Conservation (phyloP, 192 early-diverging fungal species). For the Haplosporangium gracile region DNA sequence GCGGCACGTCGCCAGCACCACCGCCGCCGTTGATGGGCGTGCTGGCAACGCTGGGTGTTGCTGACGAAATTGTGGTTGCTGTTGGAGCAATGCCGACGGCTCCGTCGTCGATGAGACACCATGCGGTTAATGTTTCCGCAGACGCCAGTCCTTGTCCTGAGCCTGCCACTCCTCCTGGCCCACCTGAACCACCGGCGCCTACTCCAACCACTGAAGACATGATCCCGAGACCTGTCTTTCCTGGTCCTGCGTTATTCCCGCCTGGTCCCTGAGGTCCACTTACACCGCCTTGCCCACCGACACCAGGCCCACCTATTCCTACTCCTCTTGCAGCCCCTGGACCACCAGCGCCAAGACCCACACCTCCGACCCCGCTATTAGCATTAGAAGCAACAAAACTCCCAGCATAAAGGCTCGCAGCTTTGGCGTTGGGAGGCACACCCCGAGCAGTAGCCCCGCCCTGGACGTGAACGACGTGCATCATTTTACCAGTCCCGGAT, state of each 20-base stretch:
- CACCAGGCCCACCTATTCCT: neutral
- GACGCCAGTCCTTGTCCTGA: conserved; percentile 9
- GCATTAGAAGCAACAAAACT: neutral
- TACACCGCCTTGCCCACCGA: neutral
- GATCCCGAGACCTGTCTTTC: conserved; percentile 41
- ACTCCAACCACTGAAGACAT: conserved; percentile 20
- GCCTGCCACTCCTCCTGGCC: conserved; percentile 9
- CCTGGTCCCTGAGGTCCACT: neutral
- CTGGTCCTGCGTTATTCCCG: neutral
- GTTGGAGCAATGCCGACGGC: conserved; percentile 17
- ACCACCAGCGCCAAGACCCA: neutral
- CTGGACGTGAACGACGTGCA: conserved; percentile 53
- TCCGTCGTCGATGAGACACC: conserved; percentile 54
- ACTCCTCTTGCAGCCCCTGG: neutral
- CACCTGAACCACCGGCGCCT: conserved; percentile 4
- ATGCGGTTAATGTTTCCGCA: conserved; percentile 37
- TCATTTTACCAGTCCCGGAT: conserved; percentile 56
- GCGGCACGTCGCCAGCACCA: neutral
- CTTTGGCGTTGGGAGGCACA: conserved; percentile 27
- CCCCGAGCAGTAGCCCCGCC: conserved; percentile 39
- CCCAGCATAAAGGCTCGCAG: conserved; percentile 22
- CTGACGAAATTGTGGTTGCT: neutral
- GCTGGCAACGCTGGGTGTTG: conserved; percentile 2
- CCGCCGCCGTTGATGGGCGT: conserved; percentile 8
- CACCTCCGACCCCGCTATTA: neutral